A percentile compares a stretch with the other conserved stretches of the same genome.
Conservation (phyloP, 805 yeast genomes). For the Metschnikowia baotianmanensis region DNA sequence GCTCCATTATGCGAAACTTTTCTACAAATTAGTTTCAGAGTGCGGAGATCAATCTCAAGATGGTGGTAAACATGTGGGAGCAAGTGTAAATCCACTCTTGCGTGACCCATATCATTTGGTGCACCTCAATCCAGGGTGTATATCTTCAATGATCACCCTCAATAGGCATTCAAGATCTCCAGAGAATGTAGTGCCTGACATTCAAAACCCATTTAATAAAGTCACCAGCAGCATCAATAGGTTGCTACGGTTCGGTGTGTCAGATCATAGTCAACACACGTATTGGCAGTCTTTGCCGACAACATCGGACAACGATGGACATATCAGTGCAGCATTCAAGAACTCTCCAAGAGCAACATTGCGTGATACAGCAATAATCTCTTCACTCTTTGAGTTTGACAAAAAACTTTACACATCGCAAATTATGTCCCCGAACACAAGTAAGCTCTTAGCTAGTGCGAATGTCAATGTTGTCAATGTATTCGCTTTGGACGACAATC, state of each 20-base stretch:
- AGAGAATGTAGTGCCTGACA: constrained; percentile 8
- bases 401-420: constrained; percentile 27
- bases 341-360: constrained; percentile 1
- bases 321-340: constrained; percentile 1
- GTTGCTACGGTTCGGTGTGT: constrained; percentile 20
- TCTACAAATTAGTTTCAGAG: constrained; percentile 33
- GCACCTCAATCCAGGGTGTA: constrained; percentile 55
- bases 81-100: constrained; percentile 49
- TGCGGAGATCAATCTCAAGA: constrained; percentile 37
- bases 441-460: constrained; percentile 41
- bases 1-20: constrained; percentile 44
- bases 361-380: constrained; percentile 10
- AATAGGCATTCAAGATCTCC: constrained; percentile 5
- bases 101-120: constrained; percentile 54
- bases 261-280: constrained; percentile 1
- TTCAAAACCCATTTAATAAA: constrained; percentile 31
- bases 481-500: constrained; percentile 32
- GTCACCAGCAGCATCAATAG: constrained; percentile 33
- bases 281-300: constrained; percentile 7
- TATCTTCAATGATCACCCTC: constrained; percentile 21
- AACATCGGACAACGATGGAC: constrained; percentile 1
- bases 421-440: constrained; percentile 29
- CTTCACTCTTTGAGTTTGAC: constrained; percentile 33
- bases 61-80: constrained; percentile 48
- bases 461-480: constrained; percentile 52